These are phyloP conservation scores for Starmera quercuum DNA, from an alignment of 805 yeast genomes.

Conservation along the genomic window DNA sequence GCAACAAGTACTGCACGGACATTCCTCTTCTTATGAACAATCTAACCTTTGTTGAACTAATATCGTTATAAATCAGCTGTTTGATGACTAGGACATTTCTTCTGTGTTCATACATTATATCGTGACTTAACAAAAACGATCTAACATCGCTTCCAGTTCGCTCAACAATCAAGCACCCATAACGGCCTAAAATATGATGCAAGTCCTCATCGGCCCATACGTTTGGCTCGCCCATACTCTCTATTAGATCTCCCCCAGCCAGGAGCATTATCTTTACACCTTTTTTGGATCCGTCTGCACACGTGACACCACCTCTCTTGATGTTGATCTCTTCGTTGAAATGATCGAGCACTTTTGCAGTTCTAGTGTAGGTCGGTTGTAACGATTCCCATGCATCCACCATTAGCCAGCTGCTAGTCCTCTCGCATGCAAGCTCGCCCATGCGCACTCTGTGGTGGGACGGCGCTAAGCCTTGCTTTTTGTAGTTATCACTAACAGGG, in stretches of 20 bases:
- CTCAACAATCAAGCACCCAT: slow-evolving; percentile 95
- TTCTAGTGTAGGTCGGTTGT: slow-evolving; percentile 85
- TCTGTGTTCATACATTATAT: slow-evolving; percentile 94
- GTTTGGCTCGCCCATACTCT: slow-evolving; percentile 99
- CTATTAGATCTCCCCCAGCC: slow-evolving; percentile 97
- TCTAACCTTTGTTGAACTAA: slow-evolving; percentile 89
- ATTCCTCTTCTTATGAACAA: slow-evolving; percentile 88
- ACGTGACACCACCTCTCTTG: slow-evolving; percentile 75
- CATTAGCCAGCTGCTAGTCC: slow-evolving; percentile 97
- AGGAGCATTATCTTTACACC: slow-evolving; percentile 93
- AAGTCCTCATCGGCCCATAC: slow-evolving; percentile 97
- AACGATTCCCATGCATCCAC: slow-evolving; percentile 99
- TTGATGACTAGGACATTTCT: slow-evolving; percentile 90
- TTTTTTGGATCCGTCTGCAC: slow-evolving; percentile 49
- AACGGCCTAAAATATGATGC: slow-evolving; percentile 90
- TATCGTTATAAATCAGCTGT: slow-evolving; percentile 94
- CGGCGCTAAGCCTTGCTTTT: slow-evolving; percentile 87
- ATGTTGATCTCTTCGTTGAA: slow-evolving; percentile 92
- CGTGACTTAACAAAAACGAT: slow-evolving; percentile 85
- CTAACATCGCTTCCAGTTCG: slow-evolving; percentile 96
- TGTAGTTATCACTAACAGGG: slow-evolving; percentile 89
- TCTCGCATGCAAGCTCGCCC: slow-evolving; percentile 97
- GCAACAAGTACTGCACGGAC: slow-evolving; percentile 92
- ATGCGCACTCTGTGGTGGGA: slow-evolving; percentile 87
- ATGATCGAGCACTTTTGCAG: slow-evolving; percentile 93